Base-by-base conservation (phyloP, 345 rosid genomes). In the Lumnitzera racemosa region DNA sequence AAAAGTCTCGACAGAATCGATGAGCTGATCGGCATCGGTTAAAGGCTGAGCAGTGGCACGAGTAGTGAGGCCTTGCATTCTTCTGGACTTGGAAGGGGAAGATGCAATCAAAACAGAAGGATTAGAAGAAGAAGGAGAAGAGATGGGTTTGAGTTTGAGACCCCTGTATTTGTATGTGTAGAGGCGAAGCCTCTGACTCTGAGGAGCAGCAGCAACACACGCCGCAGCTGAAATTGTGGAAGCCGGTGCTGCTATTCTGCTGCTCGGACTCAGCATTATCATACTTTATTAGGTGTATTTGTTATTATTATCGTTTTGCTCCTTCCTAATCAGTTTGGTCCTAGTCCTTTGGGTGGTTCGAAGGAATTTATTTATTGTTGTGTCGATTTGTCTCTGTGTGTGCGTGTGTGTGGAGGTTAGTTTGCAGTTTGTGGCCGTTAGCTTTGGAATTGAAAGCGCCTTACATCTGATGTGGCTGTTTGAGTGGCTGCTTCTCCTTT, bases 1-100 rank as follows among this genome's bases (percentile, higher is more conserved):
- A 72, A 92, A 92, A 41, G 98, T 89, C 76, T 89, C 91, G 48
- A 89, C 97, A 53, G 96, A 89, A 63, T 83, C 78, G 41, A 92
- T 87, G 74, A 92, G 97, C 63, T 78, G 81, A 56, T 85, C 95
- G 23, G 96, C 90, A 63, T 92, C 81, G 75, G 74, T 74, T 62
- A 92, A 78, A 46, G 94, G 91, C 71, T 79, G 82, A 3, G 96
- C 77, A 6, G 90, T 68, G 47, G 81, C 88, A 51, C 72, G 70
- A 17, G 79, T 48, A 5, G 66, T 73, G 23, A 71, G 53, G 57
- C 15, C 57, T 54, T 68, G 74, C 87, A 70, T 83, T 67, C 73
- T 83, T 67, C 73, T 74, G 17, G 49, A 56, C 51, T 23, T 29
- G 62, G 61, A 17, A 59, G 67, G 61, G 27, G 61, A 43, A 20